phyloP scores from a whole-genome alignment of 306 rosid species.

The Ammopiptanthus mongolicus region DNA sequence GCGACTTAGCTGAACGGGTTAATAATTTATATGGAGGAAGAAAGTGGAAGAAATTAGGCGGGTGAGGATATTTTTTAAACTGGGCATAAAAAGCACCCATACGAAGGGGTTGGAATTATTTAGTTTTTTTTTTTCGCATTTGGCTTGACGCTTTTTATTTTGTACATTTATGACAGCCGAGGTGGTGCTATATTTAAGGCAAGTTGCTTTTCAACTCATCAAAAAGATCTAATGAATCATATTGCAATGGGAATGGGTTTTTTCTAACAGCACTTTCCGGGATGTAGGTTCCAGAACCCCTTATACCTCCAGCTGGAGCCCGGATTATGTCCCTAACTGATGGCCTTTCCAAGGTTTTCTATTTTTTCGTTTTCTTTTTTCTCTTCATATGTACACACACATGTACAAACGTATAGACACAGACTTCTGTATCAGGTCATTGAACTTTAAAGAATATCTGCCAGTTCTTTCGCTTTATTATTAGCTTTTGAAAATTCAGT shows the following conservation, averaged over 20 bases:
- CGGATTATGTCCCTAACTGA: constrained; percentile 93
- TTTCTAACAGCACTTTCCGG: constrained; percentile 22
- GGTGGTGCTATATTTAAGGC: constrained; percentile 88
- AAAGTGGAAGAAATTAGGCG: constrained; percentile 97
- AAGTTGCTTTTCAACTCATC: constrained; percentile 28
- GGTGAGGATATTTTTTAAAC: constrained; percentile 47
- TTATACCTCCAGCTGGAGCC: constrained; percentile 93
- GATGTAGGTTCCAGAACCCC: constrained; percentile 91
- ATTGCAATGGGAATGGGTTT: not conserved
- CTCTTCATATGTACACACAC: not conserved
- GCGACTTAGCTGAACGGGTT: constrained; percentile 88
- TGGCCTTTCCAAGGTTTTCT: constrained; percentile 83
- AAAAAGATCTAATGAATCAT: constrained; percentile 14
- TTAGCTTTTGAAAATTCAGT: constrained; percentile 1
- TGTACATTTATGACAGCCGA: constrained; percentile 58
- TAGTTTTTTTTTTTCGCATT: not conserved
- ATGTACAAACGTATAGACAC: not conserved
- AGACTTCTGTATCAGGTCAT: not conserved
- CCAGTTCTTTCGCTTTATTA: not conserved
- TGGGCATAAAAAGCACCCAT: not conserved
- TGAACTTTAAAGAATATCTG: constrained; percentile 2
- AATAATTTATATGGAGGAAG: constrained; percentile 89
- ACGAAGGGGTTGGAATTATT: not conserved
- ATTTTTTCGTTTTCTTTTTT: not conserved
- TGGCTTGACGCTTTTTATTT: constrained; percentile 28